Conservation (phyloP, 768 basidiomycete species). For the Lactarius quietus region DNA sequence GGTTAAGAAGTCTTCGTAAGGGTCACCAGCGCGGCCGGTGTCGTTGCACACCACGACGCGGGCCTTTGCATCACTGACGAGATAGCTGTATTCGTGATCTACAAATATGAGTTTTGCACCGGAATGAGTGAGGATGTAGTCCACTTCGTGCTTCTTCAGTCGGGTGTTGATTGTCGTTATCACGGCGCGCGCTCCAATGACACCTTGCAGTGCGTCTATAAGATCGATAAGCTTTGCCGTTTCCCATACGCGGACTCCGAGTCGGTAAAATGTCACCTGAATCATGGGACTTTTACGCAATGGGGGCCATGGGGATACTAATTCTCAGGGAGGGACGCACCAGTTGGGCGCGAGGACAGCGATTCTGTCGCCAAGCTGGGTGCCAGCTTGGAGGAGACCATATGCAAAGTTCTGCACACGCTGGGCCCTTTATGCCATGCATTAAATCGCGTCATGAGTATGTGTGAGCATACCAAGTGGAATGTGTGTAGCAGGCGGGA, state of each 20-base stretch:
- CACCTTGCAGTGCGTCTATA: constrained; percentile 71
- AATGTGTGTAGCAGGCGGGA: constrained; percentile 64
- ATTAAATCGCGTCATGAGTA: not conserved
- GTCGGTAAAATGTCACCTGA: constrained; percentile 44
- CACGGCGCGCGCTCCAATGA: constrained; percentile 72
- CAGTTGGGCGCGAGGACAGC: constrained; percentile 82
- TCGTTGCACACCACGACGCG: constrained; percentile 65
- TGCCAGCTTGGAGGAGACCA: constrained; percentile 65
- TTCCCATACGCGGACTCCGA: not conserved
- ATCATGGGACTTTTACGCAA: constrained; percentile 51
- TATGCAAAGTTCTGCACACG: constrained; percentile 85
- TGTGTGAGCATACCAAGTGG: constrained; percentile 50
- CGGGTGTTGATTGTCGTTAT: constrained; percentile 81
- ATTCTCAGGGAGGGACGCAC: constrained; percentile 40
- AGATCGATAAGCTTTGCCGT: not conserved
- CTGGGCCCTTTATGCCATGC: constrained; percentile 56
- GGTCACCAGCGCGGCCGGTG: constrained; percentile 62
- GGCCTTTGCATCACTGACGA: constrained; percentile 46
- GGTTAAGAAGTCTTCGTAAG: constrained; percentile 74
- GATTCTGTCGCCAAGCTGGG: constrained; percentile 77
- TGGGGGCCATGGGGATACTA: not conserved
- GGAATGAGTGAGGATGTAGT: constrained; percentile 80
- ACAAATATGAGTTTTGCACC: constrained; percentile 68
- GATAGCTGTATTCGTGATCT: constrained; percentile 65
- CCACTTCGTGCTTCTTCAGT: constrained; percentile 69